Conservation (phyloP, 495 filamentous ascomycete genomes). For the Pyrenula massariospora region DNA sequence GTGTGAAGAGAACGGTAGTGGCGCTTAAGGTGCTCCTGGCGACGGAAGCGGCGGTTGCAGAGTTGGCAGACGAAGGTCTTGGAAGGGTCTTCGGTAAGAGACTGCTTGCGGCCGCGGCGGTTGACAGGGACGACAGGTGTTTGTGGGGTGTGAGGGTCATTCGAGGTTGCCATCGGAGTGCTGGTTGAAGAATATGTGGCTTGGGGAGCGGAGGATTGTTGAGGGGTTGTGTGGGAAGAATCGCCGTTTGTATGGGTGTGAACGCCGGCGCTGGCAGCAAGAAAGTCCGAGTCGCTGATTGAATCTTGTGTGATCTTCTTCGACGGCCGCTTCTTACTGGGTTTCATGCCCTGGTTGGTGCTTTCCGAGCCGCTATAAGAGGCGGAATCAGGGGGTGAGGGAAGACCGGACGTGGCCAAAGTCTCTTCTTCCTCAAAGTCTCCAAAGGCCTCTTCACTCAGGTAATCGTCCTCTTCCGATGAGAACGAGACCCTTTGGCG, state of each 20-base stretch:
- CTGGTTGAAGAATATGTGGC: slow-evolving; percentile 4
- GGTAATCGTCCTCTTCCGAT: slow-evolving; percentile 62
- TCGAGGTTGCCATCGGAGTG: slow-evolving; percentile 10
- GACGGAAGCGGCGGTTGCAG: slow-evolving; percentile 93
- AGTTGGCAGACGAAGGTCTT: slow-evolving; percentile 97
- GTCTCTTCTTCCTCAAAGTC: slow-evolving; percentile 56
- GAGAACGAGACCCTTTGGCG: slow-evolving; percentile 61
- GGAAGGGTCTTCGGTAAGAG: slow-evolving; percentile 90
- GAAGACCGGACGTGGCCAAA: slow-evolving; percentile 39
- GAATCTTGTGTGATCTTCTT: slow-evolving; percentile 21
- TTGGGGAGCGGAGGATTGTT: slow-evolving; percentile 5
- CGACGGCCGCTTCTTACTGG: slow-evolving; percentile 26
- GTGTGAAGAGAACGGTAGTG: slow-evolving; percentile 98
- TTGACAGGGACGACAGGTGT: slow-evolving; percentile 53
- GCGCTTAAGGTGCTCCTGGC: slow-evolving; percentile 97
- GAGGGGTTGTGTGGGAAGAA: slow-evolving; percentile 9
- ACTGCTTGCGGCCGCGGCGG: slow-evolving; percentile 97
- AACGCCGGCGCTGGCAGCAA: slow-evolving; percentile 9
- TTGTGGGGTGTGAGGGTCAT: slow-evolving; percentile 17
- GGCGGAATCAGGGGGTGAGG: slow-evolving; percentile 26
- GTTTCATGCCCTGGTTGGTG: slow-evolving; percentile 27
- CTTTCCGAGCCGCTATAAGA: slow-evolving; percentile 11
- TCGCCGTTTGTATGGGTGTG: slow-evolving; percentile 7
- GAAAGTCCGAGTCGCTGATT: slow-evolving; percentile 3
- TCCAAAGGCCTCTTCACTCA: slow-evolving; percentile 66